phyloP scores from a whole-genome alignment of 179 eudicot genomes.

The Silene coronaria region DNA sequence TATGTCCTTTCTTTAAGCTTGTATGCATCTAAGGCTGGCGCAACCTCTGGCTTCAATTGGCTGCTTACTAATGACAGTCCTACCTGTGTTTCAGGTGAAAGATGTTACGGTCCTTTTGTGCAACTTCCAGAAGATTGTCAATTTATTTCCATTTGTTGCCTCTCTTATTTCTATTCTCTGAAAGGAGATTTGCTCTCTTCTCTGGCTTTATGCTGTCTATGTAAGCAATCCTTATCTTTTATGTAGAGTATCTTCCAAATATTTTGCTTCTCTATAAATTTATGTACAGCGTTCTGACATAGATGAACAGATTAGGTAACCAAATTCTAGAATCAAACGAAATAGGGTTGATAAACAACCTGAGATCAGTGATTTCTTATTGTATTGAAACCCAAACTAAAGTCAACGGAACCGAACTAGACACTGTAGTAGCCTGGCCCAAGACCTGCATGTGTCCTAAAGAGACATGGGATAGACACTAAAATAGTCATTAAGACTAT shows the following conservation, averaged over 20 bases:
- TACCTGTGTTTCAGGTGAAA: conserved; percentile 40
- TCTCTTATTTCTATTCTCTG: conserved; percentile 64
- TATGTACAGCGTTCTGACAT: not conserved
- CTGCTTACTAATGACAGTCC: conserved; percentile 1
- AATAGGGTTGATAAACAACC: not conserved
- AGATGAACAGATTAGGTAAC: not conserved
- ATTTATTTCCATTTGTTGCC: conserved; percentile 68
- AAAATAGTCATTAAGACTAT: not conserved
- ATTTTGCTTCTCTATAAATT: not conserved
- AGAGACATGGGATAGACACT: not conserved
- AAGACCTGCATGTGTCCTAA: no score
- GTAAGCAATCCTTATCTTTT: conserved; percentile 44
- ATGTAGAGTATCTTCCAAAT: conserved; percentile 2
- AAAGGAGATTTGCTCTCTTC: conserved; percentile 59
- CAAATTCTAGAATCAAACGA: not conserved
- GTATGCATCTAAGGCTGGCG: not conserved
- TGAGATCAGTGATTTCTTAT: not conserved
- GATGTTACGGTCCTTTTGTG: conserved; percentile 68
- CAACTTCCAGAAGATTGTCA: conserved; percentile 64
- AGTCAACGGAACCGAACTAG: not conserved
- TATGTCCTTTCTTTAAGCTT: not conserved
- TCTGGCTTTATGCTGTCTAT: conserved; percentile 67
- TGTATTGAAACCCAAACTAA: not conserved
- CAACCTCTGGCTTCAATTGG: not conserved
- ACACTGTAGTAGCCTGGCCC: not conserved